Conservation (phyloP, 495 filamentous ascomycete genomes). For the Podospora conica region DNA sequence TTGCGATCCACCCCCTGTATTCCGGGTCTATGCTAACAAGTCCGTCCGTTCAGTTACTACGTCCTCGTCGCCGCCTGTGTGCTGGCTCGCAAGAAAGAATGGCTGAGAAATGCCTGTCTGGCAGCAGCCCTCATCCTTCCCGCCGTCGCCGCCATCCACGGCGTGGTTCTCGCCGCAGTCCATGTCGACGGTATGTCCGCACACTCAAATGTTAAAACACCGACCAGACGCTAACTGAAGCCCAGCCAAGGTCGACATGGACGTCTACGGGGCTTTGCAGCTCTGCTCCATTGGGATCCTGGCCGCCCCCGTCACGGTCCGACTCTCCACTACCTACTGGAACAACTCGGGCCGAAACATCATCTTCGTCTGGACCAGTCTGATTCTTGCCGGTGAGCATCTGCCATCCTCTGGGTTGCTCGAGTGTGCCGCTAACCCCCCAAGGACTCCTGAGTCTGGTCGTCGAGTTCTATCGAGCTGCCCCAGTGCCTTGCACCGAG, state of each 20-base stretch:
- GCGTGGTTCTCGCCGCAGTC: conserved; percentile 46
- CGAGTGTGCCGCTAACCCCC: not conserved
- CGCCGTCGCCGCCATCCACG: conserved; percentile 55
- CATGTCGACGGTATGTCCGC: not conserved
- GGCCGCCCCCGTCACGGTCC: conserved; percentile 51
- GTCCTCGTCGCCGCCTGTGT: conserved; percentile 52
- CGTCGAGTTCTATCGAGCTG: not conserved
- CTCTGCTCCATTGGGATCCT: conserved; percentile 56
- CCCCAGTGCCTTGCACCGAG: not conserved
- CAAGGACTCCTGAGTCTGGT: not conserved
- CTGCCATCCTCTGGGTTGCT: not conserved
- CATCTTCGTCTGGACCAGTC: conserved; percentile 54
- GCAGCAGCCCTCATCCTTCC: conserved; percentile 57
- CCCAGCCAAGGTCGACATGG: conserved; percentile 49
- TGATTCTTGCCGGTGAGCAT: conserved; percentile 45
- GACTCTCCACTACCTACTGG: conserved; percentile 53
- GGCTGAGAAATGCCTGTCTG: conserved; percentile 52
- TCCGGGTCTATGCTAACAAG: not conserved
- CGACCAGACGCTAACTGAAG: not conserved
- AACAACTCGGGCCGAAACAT: conserved; percentile 53
- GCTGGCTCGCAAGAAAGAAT: conserved; percentile 50
- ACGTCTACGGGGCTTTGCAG: conserved; percentile 58
- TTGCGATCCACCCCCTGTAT: not conserved
- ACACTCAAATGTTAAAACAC: no score
- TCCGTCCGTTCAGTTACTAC: conserved; percentile 47